A percentile compares a stretch with the other conserved stretches of the same genome.
These are phyloP conservation scores for Fusarium nygamai DNA, from an alignment of 2,329 filamentous ascomycete species.

Conservation along the genomic window DNA sequence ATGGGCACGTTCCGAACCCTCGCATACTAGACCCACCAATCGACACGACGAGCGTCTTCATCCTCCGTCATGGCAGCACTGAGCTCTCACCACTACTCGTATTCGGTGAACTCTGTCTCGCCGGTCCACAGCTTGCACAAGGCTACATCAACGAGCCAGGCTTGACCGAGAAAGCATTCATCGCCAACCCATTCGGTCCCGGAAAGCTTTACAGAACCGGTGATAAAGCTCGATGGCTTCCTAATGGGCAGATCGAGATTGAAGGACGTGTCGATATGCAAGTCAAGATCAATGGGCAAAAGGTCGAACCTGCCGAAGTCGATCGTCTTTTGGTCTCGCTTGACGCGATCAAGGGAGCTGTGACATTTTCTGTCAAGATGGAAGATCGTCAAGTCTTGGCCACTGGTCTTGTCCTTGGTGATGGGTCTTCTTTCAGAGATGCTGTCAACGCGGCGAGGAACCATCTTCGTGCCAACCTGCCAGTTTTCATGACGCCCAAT, in stretches of 20 bases:
- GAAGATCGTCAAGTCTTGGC: not conserved
- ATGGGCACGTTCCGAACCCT: not conserved
- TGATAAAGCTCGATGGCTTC: slow-evolving; percentile 27
- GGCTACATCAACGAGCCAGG: slow-evolving; percentile 30
- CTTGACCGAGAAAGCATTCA: slow-evolving; percentile 14
- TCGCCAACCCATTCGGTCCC: slow-evolving; percentile 18
- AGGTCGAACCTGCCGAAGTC: slow-evolving; percentile 23
- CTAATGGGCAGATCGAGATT: slow-evolving; percentile 29
- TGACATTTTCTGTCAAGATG: slow-evolving; percentile 7
- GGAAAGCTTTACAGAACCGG: slow-evolving; percentile 35
- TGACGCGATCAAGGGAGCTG: not conserved
- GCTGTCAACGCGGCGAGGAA: not conserved
- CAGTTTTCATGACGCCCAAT: slow-evolving; percentile 40
- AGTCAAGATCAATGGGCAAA: slow-evolving; percentile 39
- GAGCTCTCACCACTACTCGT: slow-evolving; percentile 16
- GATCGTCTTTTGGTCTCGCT: not conserved
- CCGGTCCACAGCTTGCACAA: slow-evolving; percentile 25
- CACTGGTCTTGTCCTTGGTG: not conserved
- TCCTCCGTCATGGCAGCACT: not conserved
- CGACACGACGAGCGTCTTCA: slow-evolving; percentile 15
- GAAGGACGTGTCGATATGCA: slow-evolving; percentile 38
- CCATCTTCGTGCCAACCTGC: slow-evolving; percentile 10
- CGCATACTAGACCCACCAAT: not conserved
- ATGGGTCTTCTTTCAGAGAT: not conserved
- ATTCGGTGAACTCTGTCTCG: slow-evolving; percentile 33